Conservation (phyloP, 495 filamentous ascomycete species). For the Trichocladium uniseriatum region DNA sequence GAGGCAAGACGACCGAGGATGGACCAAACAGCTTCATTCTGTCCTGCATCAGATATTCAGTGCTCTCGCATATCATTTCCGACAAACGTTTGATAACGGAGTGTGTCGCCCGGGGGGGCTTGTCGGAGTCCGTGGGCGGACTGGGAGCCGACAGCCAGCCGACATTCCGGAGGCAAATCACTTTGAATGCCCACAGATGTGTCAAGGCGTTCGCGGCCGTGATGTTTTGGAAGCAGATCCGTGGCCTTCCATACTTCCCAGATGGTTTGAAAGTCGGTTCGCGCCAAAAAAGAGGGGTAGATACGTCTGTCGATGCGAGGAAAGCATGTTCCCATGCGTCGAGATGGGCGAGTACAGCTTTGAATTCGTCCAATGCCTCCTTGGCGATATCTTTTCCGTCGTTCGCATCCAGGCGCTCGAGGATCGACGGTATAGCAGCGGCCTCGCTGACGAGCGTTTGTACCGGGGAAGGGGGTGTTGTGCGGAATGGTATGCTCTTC, state of each 20-base stretch:
- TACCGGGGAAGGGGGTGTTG: conserved; percentile 20
- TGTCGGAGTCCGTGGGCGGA: background rate
- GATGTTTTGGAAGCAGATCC: conserved; percentile 27
- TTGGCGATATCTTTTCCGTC: background rate
- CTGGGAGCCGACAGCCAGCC: conserved; percentile 8
- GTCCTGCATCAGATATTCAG: conserved; percentile 33
- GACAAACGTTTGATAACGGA: conserved; percentile 14
- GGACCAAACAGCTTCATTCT: conserved; percentile 36
- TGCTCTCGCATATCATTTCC: conserved; percentile 27
- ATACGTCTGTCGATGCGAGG: background rate
- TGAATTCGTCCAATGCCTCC: background rate
- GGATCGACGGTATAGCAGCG: conserved; percentile 22
- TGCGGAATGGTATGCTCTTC: conserved; percentile 23
- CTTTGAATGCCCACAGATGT: conserved; percentile 30
- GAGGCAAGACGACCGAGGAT: conserved; percentile 27
- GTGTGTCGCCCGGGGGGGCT: too few species aligned
- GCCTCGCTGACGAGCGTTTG: conserved; percentile 26
- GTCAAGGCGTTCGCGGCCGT: conserved; percentile 30
- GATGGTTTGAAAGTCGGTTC: background rate
- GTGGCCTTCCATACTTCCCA: background rate
- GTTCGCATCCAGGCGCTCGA: conserved; percentile 9
- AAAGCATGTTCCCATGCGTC: conserved; percentile 12
- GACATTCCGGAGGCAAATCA: conserved; percentile 27
- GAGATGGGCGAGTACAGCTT: conserved; percentile 6
- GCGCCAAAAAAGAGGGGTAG: conserved; percentile 7